Evolutionary conservation across 2,329 filamentous ascomycete species (phyloP).

Genomic region (Ceratocystiopsis minuta): DNA sequence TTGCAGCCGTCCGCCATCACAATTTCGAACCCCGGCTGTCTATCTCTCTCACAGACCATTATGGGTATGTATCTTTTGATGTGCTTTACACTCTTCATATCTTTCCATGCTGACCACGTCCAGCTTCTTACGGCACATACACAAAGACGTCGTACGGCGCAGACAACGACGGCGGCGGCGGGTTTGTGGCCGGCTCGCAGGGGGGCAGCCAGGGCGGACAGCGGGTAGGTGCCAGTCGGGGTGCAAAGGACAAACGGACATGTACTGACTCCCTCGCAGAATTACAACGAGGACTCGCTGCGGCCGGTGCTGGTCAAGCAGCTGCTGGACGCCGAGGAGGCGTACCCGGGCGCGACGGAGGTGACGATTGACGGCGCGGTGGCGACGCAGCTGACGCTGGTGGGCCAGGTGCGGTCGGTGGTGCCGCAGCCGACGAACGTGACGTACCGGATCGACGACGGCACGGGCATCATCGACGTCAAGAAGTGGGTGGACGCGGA

Average conservation of each 20-base stretch:
- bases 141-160: slow-evolving; percentile 31
- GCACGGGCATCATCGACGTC: slow-evolving; percentile 80
- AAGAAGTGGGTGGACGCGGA: slow-evolving; percentile 68
- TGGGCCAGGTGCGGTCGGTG: slow-evolving; percentile 81
- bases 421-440: slow-evolving; percentile 77
- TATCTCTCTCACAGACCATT: neutral
- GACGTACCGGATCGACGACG: slow-evolving; percentile 87
- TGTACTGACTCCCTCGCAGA: slow-evolving; percentile 18
- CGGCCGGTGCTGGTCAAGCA: slow-evolving; percentile 94
- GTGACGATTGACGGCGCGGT: slow-evolving; percentile 69
- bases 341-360: slow-evolving; percentile 45
- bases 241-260: neutral
- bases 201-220: slow-evolving; percentile 30
- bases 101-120: neutral
- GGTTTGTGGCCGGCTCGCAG: slow-evolving; percentile 45
- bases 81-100: neutral
- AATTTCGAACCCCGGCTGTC: too few species aligned
- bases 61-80: slow-evolving; percentile 1
- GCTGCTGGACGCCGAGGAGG: slow-evolving; percentile 63
- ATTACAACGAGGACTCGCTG: slow-evolving; percentile 65
- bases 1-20: too few species aligned
- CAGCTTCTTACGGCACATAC: slow-evolving; percentile 33
- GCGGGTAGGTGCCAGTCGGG: too few species aligned
- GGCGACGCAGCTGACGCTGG: slow-evolving; percentile 61
- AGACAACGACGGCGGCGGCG: slow-evolving; percentile 40